Base-by-base conservation (phyloP, 2,329 filamentous ascomycete species). In the Penicillium sp. region DNA sequence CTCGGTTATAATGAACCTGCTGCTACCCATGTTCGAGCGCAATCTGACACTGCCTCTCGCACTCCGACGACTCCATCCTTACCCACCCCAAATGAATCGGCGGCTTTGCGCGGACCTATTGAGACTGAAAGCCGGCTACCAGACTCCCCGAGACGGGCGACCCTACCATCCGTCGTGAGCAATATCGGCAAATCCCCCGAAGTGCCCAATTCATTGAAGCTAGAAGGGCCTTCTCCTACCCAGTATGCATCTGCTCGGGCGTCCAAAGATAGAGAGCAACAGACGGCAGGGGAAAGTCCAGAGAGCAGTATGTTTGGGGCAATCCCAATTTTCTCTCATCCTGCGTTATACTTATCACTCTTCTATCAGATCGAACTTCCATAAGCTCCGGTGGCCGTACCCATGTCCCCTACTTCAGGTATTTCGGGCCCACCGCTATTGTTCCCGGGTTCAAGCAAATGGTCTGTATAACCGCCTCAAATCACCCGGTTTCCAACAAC, bases 361-460 rank as follows among this genome's bases (percentile, higher is more conserved):
- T 19, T 19, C 21, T 26, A 23, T 38, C 55, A 78, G 76, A 66
- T 63, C 74, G 75, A n/a, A 78, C 76, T 11, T 77, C 76, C 45
- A 49, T 78, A 31, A 74, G 75, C 64, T 75, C 74, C 48, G 72
- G 64, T 30, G 69, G 70, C 64, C 76, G 75, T 58, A 78, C 76
- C 9, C 76, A 79, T 58, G 91, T 96, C 66, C 92, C 92, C 0
- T 97, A 95, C 74, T 96, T 96, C 70, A 85, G 93, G 63, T 96
- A 95, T 76, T 95, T 96, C 73, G 93, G 92, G 0, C 91, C 92
- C 0, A 96, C 93, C 1, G 93, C 92, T 65, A 96, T 96, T 71
- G 91, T 95, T 56, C 92, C 92, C 1, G 92, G 92, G 23, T 96
- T 93, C 79, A 96, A 96, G 77, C 92, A 96, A 75, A 96, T 96